Evolutionary conservation across 1,284 basidiomycete genomes (phyloP).

Genomic region (Rhodotorula sp.): DNA sequence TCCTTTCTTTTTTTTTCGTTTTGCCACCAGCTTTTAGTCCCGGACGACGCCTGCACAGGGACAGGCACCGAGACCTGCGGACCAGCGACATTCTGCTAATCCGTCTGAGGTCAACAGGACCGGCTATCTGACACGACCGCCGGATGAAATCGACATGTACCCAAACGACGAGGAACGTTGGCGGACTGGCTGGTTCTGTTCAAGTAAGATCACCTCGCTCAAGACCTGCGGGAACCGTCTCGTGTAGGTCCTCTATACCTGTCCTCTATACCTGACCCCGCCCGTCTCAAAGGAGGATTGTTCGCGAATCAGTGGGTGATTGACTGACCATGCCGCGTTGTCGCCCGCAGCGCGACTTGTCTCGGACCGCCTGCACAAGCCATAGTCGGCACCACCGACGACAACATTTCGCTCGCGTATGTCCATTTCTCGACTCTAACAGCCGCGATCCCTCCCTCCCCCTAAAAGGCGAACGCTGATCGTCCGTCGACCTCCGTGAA

Average conservation of each 20-base stretch:
- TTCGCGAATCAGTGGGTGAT: neutral
- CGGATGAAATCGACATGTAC: conserved; percentile 16
- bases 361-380: conserved; percentile 37
- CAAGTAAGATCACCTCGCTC: conserved; percentile 28
- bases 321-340: neutral
- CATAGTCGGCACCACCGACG: conserved; percentile 24
- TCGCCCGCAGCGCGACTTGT: conserved; percentile 26
- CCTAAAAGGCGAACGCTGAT: too few relatives aligned
- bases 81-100: too few relatives aligned
- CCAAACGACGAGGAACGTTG: conserved; percentile 39
- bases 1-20: neutral
- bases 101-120: conserved; percentile 8
- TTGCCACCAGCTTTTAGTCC: neutral
- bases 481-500: neutral
- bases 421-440: neutral
- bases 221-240: conserved; percentile 14
- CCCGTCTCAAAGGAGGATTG: neutral
- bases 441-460: neutral
- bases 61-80: too few relatives aligned
- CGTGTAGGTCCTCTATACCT: conserved; percentile 8
- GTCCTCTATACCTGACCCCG: neutral
- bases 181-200: conserved; percentile 30
- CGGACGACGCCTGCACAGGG: neutral
- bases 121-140: conserved; percentile 7
- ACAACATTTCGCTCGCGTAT: conserved; percentile 35